phyloP scores from a whole-genome alignment of 768 basidiomycete species.

The Exidia glandulosa region DNA sequence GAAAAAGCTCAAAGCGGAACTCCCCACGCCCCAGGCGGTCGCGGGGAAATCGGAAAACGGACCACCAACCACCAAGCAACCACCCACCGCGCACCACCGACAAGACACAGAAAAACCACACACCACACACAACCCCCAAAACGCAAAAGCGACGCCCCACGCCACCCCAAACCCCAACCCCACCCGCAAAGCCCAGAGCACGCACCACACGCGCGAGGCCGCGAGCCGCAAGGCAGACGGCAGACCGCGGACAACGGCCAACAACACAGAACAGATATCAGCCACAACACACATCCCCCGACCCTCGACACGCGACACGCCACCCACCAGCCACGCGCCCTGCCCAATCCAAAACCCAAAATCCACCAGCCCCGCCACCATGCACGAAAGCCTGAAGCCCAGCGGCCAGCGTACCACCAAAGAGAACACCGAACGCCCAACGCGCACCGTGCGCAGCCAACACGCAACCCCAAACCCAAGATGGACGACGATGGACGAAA shows the following conservation, averaged over 20 bases:
- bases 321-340: constrained; percentile 52
- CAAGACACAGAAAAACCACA: constrained; percentile 8
- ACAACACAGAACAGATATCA: neutral
- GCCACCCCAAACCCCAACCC: constrained; percentile 11
- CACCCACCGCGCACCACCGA: neutral
- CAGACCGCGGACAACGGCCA: constrained; percentile 13
- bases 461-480: constrained; percentile 65
- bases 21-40: constrained; percentile 43
- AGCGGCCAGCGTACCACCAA: constrained; percentile 60
- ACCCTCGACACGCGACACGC: constrained; percentile 52
- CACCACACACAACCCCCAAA: constrained; percentile 5
- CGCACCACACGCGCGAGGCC: neutral
- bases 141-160: constrained; percentile 11
- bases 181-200: constrained; percentile 1
- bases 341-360: constrained; percentile 43
- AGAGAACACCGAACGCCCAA: constrained; percentile 41
- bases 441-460: constrained; percentile 59
- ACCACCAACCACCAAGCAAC: constrained; percentile 1
- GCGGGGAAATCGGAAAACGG: constrained; percentile 64
- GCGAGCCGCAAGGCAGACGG: neutral
- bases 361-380: constrained; percentile 37
- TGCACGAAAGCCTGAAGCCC: constrained; percentile 52
- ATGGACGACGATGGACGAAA: constrained; percentile 12
- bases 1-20: constrained; percentile 40
- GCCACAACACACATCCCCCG: neutral